Percentiles rank a stretch among this genome's conserved stretches.
These are phyloP conservation scores for Penicillium fimorum DNA, from an alignment of 495 filamentous ascomycete species.

Conservation along the genomic window DNA sequence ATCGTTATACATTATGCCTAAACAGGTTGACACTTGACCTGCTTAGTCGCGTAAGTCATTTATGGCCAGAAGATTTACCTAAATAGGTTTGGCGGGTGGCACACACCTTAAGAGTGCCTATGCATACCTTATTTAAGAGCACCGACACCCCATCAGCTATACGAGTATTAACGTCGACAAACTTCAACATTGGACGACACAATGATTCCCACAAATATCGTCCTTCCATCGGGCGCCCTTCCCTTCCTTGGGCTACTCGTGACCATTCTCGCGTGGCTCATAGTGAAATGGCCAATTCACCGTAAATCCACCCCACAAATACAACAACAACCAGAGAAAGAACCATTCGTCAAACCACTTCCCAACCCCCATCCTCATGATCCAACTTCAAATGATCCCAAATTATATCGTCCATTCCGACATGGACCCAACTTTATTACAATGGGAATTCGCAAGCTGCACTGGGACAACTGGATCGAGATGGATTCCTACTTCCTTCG, in stretches of 20 bases:
- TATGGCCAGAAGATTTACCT: conserved; percentile 15
- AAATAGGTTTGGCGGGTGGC: neutral
- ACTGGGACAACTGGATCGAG: conserved; percentile 72
- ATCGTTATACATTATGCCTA: neutral
- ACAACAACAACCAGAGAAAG: neutral
- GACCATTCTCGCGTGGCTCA: conserved; percentile 2
- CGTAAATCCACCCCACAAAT: neutral
- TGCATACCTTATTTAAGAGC: neutral
- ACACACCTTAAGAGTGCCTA: neutral
- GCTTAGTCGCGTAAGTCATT: neutral
- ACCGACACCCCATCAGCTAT: neutral
- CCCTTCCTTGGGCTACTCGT: conserved; percentile 6
- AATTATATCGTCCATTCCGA: conserved; percentile 72
- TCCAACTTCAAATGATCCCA: conserved; percentile 51
- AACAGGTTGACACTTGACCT: neutral
- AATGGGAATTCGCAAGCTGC: conserved; percentile 71
- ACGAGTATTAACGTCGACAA: neutral
- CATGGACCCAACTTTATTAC: conserved; percentile 67
- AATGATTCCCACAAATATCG: neutral
- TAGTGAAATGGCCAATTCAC: conserved; percentile 7
- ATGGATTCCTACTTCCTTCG: conserved; percentile 69
- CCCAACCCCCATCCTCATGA: conserved; percentile 10
- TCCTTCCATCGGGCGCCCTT: neutral
- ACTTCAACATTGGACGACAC: neutral
- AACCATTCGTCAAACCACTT: conserved; percentile 16